Percentiles rank a stretch among this genome's conserved stretches.
Evolutionary conservation across 2,329 filamentous ascomycete species (phyloP).

Genomic region (Pestalotiopsis sp.): DNA sequence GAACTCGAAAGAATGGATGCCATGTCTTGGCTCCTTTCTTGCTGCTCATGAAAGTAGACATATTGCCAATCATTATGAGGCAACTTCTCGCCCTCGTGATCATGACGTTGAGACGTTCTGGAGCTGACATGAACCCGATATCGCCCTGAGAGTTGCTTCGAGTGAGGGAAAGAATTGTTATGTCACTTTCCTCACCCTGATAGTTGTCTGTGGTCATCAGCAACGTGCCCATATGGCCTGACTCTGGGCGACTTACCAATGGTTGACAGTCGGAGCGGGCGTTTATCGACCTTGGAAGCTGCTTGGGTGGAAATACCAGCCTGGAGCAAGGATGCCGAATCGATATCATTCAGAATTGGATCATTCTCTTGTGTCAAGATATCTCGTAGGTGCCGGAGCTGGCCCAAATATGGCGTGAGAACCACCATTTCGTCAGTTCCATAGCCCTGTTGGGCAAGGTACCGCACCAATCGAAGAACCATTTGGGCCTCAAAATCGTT

Average conservation of each 20-base stretch:
- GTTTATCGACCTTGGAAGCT: conserved; percentile 53
- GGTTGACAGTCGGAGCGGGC: conserved; percentile 64
- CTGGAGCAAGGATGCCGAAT: conserved; percentile 62
- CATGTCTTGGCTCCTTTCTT: conserved; percentile 61
- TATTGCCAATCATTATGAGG: conserved; percentile 72
- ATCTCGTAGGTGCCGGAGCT: conserved; percentile 61
- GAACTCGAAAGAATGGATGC: conserved; percentile 56
- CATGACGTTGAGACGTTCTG: conserved; percentile 71
- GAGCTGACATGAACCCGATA: conserved; percentile 71
- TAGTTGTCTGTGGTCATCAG: conserved; percentile 65
- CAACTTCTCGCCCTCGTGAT: conserved; percentile 67
- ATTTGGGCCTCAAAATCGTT: conserved; percentile 70
- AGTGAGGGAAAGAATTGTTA: conserved; percentile 70
- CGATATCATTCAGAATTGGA: conserved; percentile 69
- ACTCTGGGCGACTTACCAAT: conserved; percentile 58
- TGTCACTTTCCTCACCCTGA: conserved; percentile 76
- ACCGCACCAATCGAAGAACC: conserved; percentile 66
- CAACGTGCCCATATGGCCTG: too few species aligned
- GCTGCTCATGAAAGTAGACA: conserved; percentile 65
- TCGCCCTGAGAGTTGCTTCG: conserved; percentile 66
- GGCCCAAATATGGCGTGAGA: conserved; percentile 71
- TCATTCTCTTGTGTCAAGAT: conserved; percentile 61
- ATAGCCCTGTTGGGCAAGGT: conserved; percentile 74
- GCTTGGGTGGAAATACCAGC: conserved; percentile 64
- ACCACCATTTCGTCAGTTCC: conserved; percentile 66